phyloP scores from a whole-genome alignment of 345 rosid species.

The Aquilaria yunnanensis region DNA sequence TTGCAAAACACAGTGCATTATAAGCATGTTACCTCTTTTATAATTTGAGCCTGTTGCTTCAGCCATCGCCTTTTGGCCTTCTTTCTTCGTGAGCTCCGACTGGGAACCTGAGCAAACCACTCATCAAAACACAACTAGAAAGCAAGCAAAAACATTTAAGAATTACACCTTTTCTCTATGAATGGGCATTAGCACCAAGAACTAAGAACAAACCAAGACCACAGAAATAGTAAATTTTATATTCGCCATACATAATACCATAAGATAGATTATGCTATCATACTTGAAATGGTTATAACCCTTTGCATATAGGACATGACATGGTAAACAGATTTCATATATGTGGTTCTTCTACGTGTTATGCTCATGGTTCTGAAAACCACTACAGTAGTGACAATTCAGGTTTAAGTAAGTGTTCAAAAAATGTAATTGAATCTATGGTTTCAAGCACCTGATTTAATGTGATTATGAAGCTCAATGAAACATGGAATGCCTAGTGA shows the following conservation, averaged over 20 bases:
- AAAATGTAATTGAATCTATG: no score
- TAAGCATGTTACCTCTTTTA: conserved; percentile 46
- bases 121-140: neutral
- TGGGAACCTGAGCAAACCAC: conserved; percentile 40
- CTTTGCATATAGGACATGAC: neutral
- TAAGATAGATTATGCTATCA: neutral
- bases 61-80: conserved; percentile 77
- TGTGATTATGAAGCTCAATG: no score
- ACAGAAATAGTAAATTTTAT: neutral
- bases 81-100: conserved; percentile 94
- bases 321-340: conserved; percentile 1
- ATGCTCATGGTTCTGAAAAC: no score
- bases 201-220: neutral
- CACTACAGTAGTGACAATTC: no score
- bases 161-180: neutral
- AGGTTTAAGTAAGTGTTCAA: no score
- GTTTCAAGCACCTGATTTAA: no score
- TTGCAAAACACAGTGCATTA: conserved; percentile 8
- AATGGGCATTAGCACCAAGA: neutral
- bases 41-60: conserved; percentile 55
- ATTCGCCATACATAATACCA: neutral
- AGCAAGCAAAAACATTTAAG: conserved; percentile 14
- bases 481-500: no score
- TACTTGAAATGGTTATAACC: neutral
- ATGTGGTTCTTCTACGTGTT: no score